Base-by-base conservation (phyloP, 1,284 basidiomycete species). In the Ceratobasidium sp. region DNA sequence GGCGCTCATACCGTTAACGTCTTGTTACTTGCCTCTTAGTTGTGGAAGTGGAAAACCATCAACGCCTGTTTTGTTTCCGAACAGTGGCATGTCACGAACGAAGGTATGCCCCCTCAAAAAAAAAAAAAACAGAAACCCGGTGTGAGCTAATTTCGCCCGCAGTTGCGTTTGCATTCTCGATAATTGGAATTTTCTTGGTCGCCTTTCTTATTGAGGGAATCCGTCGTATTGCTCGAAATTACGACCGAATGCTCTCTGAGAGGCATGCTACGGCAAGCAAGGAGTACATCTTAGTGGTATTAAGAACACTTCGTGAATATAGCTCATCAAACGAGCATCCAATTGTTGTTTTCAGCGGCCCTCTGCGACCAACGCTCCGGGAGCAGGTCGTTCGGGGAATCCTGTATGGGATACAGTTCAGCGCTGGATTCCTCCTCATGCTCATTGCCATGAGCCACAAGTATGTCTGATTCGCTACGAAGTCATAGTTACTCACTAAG, bases 361-460 rank as follows among this genome's bases (percentile, higher is more conserved):
- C 28, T 23, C 10, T 56, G 12, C 55, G 51, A 1, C 75, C 75
- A 7, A 77, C 64, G 6, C 33, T 64, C 7, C 3, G 49, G 20
- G 64, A 77, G 42, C 64, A 77, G n/a, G 5, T 68, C 15, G 33
- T 77, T 20, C 75, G 75, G 12, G 75, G 75, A 15, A 26, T 28
- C 2, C 64, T 77, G 13, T 77, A 77, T 23, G 64, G 75, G 1
- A 46, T 68, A 13, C 64, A 77, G 53, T 77, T 77, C 18, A 77
- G 75, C 28, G 75, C 75, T 13, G 64, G 46, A 20, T 77, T 67
- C 42, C 58, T 77, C 0, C n/a, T 77, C 13, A 77, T 77, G 75
- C 64, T 77, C 2, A 68, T 77, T 33, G 75, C 64, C 18, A 77
- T 77, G 75, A 77, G 75, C 53, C 60, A 58, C 53, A 77, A 77